Evolutionary conservation across 768 basidiomycete species (phyloP), one percentile per base, ranked within the genome.

Genomic region (Cystofilobasidium bisporidii): DNA sequence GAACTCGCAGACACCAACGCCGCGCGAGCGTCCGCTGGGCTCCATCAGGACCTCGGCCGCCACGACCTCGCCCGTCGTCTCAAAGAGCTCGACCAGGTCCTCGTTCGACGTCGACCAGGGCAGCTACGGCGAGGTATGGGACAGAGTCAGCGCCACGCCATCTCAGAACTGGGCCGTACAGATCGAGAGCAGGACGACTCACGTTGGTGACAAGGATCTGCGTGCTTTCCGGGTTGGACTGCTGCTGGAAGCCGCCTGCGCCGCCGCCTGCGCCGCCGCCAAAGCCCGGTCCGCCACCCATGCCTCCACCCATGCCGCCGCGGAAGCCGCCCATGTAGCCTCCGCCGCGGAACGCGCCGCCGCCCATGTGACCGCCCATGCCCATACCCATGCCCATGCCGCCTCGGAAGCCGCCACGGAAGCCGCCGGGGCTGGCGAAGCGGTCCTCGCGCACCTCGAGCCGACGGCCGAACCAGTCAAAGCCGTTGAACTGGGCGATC

Each of bases 41-140:
- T 97, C 93, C 73, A 88, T 92, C 57, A 99, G 78, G 71, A 97
- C 94, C 78, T 99, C 94, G 2, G 94, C 94, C 40, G 91, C 80
- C 74, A 92, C 88, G 41, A 99, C 94, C 72, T 87, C 87, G 14
- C 93, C 94, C 0, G 93, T 96, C 40, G 94, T 99, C 80, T 97
- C 93, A 73, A 99, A 99, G 24, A 99, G 79, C 78, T 99, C 94
- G 26, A 99, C 93, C 53, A 99, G 80, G 76, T 99, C 94, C 76
- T 99, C 94, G 76, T 99, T 97, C 10, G 94, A 92, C 55, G 94
- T 99, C 14, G 94, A 97, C 93, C 93, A 99, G 0, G 94, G 94
- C 22, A 99, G 79, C 94, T 98, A 71, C 20, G 12, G 61, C 3
- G 4, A 14, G 47, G 47, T 40, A 60, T 9, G 12, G 15, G 36